Evolutionary conservation across 345 rosid genomes (phyloP).

Genomic region (Lenwebbia sp.): DNA sequence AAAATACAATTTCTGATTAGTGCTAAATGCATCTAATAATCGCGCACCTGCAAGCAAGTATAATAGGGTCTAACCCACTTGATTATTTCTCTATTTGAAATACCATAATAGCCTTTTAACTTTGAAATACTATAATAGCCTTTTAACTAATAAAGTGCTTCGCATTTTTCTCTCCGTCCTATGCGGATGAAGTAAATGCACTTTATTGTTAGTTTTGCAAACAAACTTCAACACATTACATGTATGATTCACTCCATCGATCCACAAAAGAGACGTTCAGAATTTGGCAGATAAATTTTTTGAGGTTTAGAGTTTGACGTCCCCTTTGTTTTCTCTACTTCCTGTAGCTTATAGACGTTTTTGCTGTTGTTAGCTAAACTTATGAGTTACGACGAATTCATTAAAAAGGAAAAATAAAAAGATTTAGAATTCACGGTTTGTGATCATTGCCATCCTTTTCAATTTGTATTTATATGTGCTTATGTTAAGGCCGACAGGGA

Average conservation of each 20-base stretch:
- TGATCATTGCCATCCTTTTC: neutral
- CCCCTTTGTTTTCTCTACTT: neutral
- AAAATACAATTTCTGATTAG: too few species aligned
- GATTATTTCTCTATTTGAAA: too few species aligned
- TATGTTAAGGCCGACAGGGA: neutral
- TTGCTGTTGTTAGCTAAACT: neutral
- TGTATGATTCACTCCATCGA: neutral
- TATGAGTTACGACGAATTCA: neutral
- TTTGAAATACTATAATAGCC: too few species aligned
- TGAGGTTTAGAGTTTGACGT: neutral
- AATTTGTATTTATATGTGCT: neutral
- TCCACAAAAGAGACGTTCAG: neutral
- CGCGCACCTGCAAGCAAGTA: too few species aligned
- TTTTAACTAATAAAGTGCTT: too few species aligned
- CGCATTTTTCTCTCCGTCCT: too few species aligned
- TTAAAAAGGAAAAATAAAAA: neutral
- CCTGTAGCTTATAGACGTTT: neutral
- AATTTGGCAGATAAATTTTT: neutral
- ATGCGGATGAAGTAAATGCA: too few species aligned
- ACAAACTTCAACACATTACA: too few species aligned
- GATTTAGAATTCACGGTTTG: neutral
- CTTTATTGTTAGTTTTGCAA: too few species aligned
- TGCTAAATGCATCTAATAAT: too few species aligned
- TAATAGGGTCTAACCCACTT: too few species aligned
- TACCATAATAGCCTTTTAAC: too few species aligned